Evolutionary conservation across 2,329 filamentous ascomycete genomes (phyloP), one percentile per base, ranked within the genome.

Genomic region (Xylariaceae sp.): DNA sequence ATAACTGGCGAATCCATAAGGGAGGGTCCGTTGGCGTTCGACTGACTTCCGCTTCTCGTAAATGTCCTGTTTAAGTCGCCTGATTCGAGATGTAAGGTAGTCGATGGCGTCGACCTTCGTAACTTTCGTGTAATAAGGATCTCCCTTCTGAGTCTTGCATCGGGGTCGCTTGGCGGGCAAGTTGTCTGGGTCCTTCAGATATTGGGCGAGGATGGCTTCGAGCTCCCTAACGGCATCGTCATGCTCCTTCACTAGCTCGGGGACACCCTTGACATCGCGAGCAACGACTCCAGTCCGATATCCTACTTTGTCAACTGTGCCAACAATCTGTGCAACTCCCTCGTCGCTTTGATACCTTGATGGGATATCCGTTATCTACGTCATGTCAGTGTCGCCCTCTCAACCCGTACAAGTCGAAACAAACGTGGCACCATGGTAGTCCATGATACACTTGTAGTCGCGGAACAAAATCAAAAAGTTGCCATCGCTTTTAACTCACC

Each of bases 1-100:
- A 75, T 93, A 97, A 67, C 90, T 96, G 4, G 92, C 91, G 71
- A 97, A 97, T 0, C 93, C 93, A 70, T 92, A 97, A 0, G 90
- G 82, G 81, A 95, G 88, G n/a, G 92, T 87, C 70, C 92, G 89
- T 53, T 91, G 86, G 71, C 87, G 89, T 73, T 97, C 92, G 6
- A 97, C 86, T 0, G 86, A 85, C 45, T 86, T 81, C 8, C 93
- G 85, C 3, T 92, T 87, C 61, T 92, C 85, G 69, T 87, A 88
- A 74, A 97, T 92, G 69, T 94, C 84, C 10, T 83, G 73, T 71
- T 97, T 92, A 47, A 97, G 79, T 49, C 85, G 80, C 67, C 86
- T 85, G 69, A 97, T 96, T 9, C 92, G 86, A 52, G 87, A 82
- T 0, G 91, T 94, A 58, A 95, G 79, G 69, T 96, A 97, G 61